Evolutionary conservation across 176 grass and related monocot genomes (phyloP).

Genomic region (Saccharum officinarum): DNA sequence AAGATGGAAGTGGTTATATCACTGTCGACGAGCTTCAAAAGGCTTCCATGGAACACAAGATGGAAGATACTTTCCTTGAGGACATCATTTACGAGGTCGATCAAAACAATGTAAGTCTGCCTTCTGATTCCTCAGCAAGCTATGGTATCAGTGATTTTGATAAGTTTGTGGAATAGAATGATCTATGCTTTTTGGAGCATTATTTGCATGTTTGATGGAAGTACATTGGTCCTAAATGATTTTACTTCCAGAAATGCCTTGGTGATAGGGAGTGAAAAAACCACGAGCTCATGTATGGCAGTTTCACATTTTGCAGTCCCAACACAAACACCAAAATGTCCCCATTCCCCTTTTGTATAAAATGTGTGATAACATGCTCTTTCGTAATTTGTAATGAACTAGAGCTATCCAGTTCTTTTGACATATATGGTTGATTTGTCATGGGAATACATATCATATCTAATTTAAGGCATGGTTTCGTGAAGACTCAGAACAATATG

Average conservation of each 20-base stretch:
- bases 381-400: neutral
- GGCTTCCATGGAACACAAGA: constrained; percentile 48
- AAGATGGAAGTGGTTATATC: constrained; percentile 67
- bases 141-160: neutral
- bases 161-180: constrained; percentile 8
- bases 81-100: constrained; percentile 57
- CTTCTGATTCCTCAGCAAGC: neutral
- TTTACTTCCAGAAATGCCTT: neutral
- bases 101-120: constrained; percentile 64
- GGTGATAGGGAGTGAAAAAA: neutral
- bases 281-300: neutral
- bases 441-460: neutral
- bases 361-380: neutral
- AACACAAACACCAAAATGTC: neutral
- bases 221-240: neutral
- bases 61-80: constrained; percentile 48
- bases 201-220: neutral
- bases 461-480: neutral
- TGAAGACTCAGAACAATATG: neutral
- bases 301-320: neutral
- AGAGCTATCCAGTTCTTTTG: neutral
- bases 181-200: neutral
- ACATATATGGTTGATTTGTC: neutral
- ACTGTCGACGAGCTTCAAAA: constrained; percentile 58
- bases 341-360: neutral